A percentile compares a stretch with the other conserved stretches of the same genome.
These are phyloP conservation scores for Magnusiomyces starmeri DNA, from an alignment of 1,139 yeast species.

Conservation along the genomic window DNA sequence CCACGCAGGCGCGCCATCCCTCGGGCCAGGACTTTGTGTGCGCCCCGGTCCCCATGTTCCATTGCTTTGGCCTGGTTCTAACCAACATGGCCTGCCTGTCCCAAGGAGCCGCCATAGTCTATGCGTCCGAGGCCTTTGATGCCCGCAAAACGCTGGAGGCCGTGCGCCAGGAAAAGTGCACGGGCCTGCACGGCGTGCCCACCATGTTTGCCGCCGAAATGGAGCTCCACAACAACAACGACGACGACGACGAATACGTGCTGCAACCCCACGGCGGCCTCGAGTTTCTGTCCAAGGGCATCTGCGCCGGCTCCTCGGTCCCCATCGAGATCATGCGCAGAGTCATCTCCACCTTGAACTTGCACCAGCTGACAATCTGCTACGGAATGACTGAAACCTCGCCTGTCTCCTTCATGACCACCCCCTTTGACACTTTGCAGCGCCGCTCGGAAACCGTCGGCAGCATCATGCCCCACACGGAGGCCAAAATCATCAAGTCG, in stretches of 20 bases:
- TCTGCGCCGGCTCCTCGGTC: slow-evolving; percentile 32
- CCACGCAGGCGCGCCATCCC: slow-evolving; percentile 24
- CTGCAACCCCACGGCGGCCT: slow-evolving; percentile 23
- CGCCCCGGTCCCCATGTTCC: slow-evolving; percentile 34
- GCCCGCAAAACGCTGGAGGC: slow-evolving; percentile 25
- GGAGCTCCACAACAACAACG: slow-evolving; percentile 26
- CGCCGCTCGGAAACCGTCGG: slow-evolving; percentile 30
- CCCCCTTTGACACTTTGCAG: slow-evolving; percentile 26
- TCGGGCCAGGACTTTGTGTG: slow-evolving; percentile 29
- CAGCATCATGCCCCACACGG: slow-evolving; percentile 30
- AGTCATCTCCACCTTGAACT: slow-evolving; percentile 21
- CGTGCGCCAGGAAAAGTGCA: slow-evolving; percentile 26
- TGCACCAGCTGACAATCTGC: slow-evolving; percentile 29
- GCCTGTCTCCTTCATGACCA: slow-evolving; percentile 32
- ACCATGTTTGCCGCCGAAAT: slow-evolving; percentile 33
- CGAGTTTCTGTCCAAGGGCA: slow-evolving; percentile 28
- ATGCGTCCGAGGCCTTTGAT: slow-evolving; percentile 30
- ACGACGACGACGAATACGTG: slow-evolving; percentile 22
- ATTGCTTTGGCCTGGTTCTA: slow-evolving; percentile 33
- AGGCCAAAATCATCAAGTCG: slow-evolving; percentile 25
- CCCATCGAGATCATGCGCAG: slow-evolving; percentile 30
- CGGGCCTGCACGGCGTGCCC: slow-evolving; percentile 32
- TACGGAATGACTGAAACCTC: slow-evolving; percentile 35
- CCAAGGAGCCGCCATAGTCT: slow-evolving; percentile 29
- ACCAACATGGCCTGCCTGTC: slow-evolving; percentile 29